These are phyloP conservation scores for Scheffersomyces quercinus DNA, from an alignment of 1,139 yeast genomes.

Conservation along the genomic window DNA sequence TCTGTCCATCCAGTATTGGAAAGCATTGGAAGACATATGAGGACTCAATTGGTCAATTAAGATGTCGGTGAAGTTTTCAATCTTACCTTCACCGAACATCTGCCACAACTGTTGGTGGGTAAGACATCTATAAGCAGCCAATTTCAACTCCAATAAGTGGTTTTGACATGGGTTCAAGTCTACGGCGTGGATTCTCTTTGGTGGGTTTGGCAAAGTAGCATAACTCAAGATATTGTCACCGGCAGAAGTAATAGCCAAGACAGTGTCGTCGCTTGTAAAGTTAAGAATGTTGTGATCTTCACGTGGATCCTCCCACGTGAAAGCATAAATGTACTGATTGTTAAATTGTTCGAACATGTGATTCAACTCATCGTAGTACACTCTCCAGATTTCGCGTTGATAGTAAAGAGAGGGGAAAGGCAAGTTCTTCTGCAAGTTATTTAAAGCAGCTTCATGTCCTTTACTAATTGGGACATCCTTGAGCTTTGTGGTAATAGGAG, in stretches of 20 bases:
- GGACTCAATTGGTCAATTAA: slow-evolving; percentile 61
- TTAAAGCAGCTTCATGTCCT: slow-evolving; percentile 75
- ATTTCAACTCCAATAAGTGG: slow-evolving; percentile 74
- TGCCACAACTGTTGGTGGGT: slow-evolving; percentile 67
- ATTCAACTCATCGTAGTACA: slow-evolving; percentile 71
- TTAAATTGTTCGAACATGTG: slow-evolving; percentile 71
- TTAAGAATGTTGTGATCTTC: slow-evolving; percentile 72
- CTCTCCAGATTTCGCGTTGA: slow-evolving; percentile 76
- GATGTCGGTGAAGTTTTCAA: slow-evolving; percentile 46
- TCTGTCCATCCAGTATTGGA: slow-evolving; percentile 75
- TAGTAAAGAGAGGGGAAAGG: slow-evolving; percentile 81
- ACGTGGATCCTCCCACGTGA: slow-evolving; percentile 89
- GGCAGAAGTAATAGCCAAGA: slow-evolving; percentile 81
- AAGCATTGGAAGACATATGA: slow-evolving; percentile 74
- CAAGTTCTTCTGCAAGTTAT: slow-evolving; percentile 60
- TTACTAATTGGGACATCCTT: slow-evolving; percentile 49
- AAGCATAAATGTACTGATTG: slow-evolving; percentile 79
- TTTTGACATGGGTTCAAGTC: slow-evolving; percentile 84
- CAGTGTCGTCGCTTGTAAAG: slow-evolving; percentile 63
- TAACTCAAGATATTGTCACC: slow-evolving; percentile 79
- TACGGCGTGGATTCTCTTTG: slow-evolving; percentile 78
- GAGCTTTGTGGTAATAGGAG: slow-evolving; percentile 16
- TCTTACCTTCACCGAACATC: slow-evolving; percentile 73
- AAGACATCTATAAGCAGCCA: slow-evolving; percentile 62
- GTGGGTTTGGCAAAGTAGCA: slow-evolving; percentile 70